phyloP scores from a whole-genome alignment of 139 green algal species.

The Coelastrella sp. region DNA sequence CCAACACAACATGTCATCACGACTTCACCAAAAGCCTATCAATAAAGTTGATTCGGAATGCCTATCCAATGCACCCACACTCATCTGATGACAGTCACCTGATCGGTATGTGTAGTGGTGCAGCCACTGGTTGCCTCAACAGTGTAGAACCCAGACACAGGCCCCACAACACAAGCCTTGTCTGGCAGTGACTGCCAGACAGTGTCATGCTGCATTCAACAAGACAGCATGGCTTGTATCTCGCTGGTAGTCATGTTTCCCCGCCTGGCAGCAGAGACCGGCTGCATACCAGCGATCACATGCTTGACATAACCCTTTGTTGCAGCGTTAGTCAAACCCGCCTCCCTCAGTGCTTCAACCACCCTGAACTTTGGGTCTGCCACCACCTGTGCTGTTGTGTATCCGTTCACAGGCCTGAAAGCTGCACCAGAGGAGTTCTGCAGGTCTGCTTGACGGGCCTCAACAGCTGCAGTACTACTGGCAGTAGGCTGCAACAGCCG shows the following conservation, averaged over 20 bases:
- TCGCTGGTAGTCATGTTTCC: not conserved
- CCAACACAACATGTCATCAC: no score
- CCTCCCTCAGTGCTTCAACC: constrained; percentile 7
- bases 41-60: no score
- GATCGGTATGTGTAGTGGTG: no score
- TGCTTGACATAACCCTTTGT: not conserved
- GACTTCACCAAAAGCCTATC: no score
- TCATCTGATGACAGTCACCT: no score
- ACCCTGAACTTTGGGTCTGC: constrained; percentile 33
- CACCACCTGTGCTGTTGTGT: constrained; percentile 18
- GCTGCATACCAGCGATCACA: not conserved
- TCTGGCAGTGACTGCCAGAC: no score
- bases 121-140: no score
- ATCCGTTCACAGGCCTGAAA: not conserved
- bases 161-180: not conserved
- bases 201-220: not conserved
- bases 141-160: no score
- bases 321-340: not conserved
- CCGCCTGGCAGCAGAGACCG: not conserved
- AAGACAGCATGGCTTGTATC: not conserved
- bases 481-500: constrained; percentile 4
- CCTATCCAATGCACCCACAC: no score
- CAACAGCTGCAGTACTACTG: not conserved
- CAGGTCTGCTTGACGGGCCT: not conserved
- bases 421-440: not conserved